Percentiles rank a stretch among this genome's conserved stretches.
These are phyloP conservation scores for Lactarius sanguifluus DNA, from an alignment of 768 basidiomycete genomes.

Conservation along the genomic window DNA sequence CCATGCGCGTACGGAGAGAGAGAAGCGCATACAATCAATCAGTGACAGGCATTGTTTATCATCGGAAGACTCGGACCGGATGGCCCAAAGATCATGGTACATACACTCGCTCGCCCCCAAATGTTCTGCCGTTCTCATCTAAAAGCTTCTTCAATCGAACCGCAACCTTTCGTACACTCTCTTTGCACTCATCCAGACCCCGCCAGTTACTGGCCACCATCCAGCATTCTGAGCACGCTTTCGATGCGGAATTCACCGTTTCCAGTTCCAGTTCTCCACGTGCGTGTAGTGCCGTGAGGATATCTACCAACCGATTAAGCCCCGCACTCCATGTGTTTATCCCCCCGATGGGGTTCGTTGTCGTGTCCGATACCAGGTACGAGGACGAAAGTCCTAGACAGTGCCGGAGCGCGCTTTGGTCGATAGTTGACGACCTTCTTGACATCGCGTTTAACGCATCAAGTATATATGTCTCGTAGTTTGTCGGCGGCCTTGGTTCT, in stretches of 20 bases:
- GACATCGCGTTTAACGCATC: conserved; percentile 54
- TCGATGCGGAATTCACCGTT: conserved; percentile 69
- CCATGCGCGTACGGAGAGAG: not conserved
- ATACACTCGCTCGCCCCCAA: conserved; percentile 40
- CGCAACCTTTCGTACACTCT: conserved; percentile 61
- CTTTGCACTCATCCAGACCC: conserved; percentile 61
- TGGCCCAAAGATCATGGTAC: conserved; percentile 32
- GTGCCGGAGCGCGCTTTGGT: conserved; percentile 61
- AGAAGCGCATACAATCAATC: not conserved
- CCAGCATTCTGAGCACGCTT: conserved; percentile 81
- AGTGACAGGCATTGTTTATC: not conserved
- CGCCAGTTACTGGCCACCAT: conserved; percentile 66
- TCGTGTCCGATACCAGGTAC: conserved; percentile 74
- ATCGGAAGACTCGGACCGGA: conserved; percentile 12
- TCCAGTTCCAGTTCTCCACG: conserved; percentile 71
- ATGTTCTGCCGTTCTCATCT: conserved; percentile 55
- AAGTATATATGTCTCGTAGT: conserved; percentile 62
- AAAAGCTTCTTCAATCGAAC: conserved; percentile 55
- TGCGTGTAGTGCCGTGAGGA: conserved; percentile 68
- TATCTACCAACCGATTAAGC: conserved; percentile 66
- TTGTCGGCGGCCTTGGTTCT: conserved; percentile 43
- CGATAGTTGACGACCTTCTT: conserved; percentile 46
- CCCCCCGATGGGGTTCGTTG: conserved; percentile 58
- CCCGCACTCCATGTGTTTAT: conserved; percentile 64
- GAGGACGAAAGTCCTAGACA: conserved; percentile 72